Evolutionary conservation across 2,329 filamentous ascomycete species (phyloP), one percentile per base, ranked within the genome.

Genomic region (Chaetomium globosum): DNA sequence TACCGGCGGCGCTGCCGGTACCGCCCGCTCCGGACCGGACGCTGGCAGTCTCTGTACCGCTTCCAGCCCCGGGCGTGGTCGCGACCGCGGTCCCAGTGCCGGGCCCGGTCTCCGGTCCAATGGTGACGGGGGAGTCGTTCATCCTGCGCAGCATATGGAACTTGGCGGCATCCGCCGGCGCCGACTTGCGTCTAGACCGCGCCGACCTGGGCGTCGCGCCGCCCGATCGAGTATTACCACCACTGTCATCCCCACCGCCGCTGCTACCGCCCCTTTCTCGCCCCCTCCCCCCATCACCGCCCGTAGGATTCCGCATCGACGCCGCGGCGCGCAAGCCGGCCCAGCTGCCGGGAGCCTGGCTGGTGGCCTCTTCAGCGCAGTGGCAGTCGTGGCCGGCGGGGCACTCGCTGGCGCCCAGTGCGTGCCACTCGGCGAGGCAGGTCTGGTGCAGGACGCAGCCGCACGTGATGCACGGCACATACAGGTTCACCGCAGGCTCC

Each of bases 301-400:
- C 53, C 31, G 26, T 28, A 10, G 77, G 31, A 60, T 4, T 76
- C 76, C 13, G 8, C 33, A 79, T 5, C 12, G 52, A 68, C 19
- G 30, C 53, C 0, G 79, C 81, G 0, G 79, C 81, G 73, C 81
- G 80, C 75, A 85, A 79, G 3, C 84, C 85, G 0, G 82, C 81
- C 83, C 86, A 87, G 23, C 83, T 85, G 73, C 88, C 87, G 9
- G 88, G 82, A 49, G 85, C 79, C 0, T 85, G 86, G 55, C 78
- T 80, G 64, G 78, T 79, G 1, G 86, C 85, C 67, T 87, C 83
- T 16, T 83, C 79, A 0, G 83, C 79, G 70, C 87, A 89, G 65
- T 84, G 79, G 71, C 87, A 89, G 72, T 89, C 87, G 71, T 89
- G 87, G 1, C 86, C 87, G 0, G 85, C 86, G 0, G 87, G 85